Evolutionary conservation across 768 basidiomycete genomes (phyloP), one percentile per base, ranked within the genome.

Genomic region (Boletus insuetus): DNA sequence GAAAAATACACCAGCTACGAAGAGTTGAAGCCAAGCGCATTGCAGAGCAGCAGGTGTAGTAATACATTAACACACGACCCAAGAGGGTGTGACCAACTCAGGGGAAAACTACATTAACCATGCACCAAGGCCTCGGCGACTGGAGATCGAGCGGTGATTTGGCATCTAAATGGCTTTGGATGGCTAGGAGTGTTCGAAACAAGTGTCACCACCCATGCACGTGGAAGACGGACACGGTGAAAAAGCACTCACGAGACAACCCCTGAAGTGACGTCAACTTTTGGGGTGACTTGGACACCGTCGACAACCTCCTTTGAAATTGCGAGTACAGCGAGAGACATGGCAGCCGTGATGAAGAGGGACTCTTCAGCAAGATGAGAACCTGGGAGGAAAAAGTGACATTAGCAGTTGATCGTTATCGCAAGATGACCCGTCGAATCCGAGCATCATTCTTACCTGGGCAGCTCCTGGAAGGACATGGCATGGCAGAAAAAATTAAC

Each of bases 141-240:
- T 46, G 77, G 71, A 8, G 80, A 82, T 43, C 82, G 77, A 16
- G 82, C 79, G 45, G 68, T 77, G 58, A 86, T 78, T n/a, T 68
- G 65, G 65, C 79, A 86, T 58, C 74, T 77, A 67, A 82, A 85
- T 22, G 83, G 79, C 58, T 76, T 78, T 3, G 80, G 82, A 59
- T 83, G 84, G 16, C 67, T 69, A 45, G 2, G 6, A 0, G 14
- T 3, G 17, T 46, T 38, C 11, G 16, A 32, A 29, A 40, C 10
- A 12, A 16, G 22, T 9, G 29, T 44, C 41, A 49, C 3, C n/a
- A 16, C n/a, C n/a, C n/a, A 34, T 11, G 24, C 24, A 35, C 37
- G 37, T 6, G 37, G 16, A 38, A n/a, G 24, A 24, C 22, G 22
- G 22, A 17, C 14, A n/a, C 10, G 34, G 1, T 3, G 17, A 24